Conservation (phyloP, 768 basidiomycete genomes). For the Tulasnella sp. region DNA sequence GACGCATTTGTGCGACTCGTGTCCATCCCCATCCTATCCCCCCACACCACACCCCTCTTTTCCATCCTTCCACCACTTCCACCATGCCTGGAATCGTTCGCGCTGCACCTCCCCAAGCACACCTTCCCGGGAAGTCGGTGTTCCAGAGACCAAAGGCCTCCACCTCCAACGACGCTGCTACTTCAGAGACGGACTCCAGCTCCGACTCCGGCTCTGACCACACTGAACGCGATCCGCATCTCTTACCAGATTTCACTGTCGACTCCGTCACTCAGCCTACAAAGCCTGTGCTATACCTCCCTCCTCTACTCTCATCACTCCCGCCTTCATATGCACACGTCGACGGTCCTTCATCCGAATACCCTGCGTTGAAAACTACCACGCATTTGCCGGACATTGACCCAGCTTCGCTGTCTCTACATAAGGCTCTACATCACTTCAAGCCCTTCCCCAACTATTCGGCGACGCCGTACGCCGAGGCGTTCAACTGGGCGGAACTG, state of each 20-base stretch:
- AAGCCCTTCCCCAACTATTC: slow-evolving; percentile 45
- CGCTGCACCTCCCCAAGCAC: background rate
- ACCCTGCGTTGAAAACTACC: slow-evolving; percentile 46
- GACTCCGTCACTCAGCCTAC: slow-evolving; percentile 26
- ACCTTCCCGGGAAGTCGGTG: background rate
- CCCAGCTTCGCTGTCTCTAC: slow-evolving; percentile 68
- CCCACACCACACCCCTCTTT: too few species aligned
- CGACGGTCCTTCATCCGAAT: slow-evolving; percentile 1
- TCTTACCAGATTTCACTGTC: slow-evolving; percentile 39
- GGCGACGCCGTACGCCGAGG: slow-evolving; percentile 46
- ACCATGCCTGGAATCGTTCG: too few species aligned
- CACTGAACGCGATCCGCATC: slow-evolving; percentile 38
- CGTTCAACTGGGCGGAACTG: slow-evolving; percentile 83
- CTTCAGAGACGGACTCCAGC: background rate
- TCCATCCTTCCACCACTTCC: too few species aligned
- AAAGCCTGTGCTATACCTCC: slow-evolving; percentile 62
- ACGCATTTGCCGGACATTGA: slow-evolving; percentile 80
- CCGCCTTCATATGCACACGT: slow-evolving; percentile 14
- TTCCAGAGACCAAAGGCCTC: background rate
- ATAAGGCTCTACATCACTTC: slow-evolving; percentile 68
- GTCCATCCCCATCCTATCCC: too few species aligned
- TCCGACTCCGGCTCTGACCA: background rate
- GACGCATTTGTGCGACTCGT: too few species aligned
- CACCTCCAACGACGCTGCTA: background rate
- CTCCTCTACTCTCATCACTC: slow-evolving; percentile 70